Evolutionary conservation across 768 basidiomycete genomes (phyloP), one percentile per base, ranked within the genome.

Genomic region (Paxillus ammoniavirescens): DNA sequence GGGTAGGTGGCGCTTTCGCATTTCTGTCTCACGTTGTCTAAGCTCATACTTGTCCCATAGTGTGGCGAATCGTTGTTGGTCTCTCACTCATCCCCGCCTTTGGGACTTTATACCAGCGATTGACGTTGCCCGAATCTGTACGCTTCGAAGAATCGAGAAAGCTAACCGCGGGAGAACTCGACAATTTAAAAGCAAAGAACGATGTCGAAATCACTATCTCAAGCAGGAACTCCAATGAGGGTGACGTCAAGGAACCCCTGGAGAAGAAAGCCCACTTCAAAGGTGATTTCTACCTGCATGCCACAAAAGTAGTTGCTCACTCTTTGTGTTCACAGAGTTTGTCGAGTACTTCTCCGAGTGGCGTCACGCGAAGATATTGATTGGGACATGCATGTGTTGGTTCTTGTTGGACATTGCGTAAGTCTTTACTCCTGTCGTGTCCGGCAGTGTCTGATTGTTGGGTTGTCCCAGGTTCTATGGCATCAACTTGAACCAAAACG

Each of bases 11-110:
- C 42, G 26, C 42, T 37, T 54, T 35, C 12, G 13, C 43, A n/a
- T 18, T 50, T 8, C 28, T 35, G 5, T n/a, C 47, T n/a, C 49
- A 15, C 45, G 9, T 12, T 26, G 4, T 49, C 13, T 38, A 30
- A 8, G 1, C 40, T 50, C 33, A 42, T 54, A 10, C 35, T 14
- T 26, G 5, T 49, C 10, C n/a, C 43, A 37, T 55, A 80, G 83
- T 82, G 3, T 91, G 89, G 89, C 76, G 89, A 17, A 87, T 91
- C 57, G 74, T 82, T 53, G 68, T 89, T 49, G 89, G 87, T n/a
- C 47, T 91, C 12, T 86, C 84, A n/a, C 77, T 90, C 47, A 60
- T 91, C 8, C 89, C 90, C 7, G 88, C 86, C 0, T 84, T 88
- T 47, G 85, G 67, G 15, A 89, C 88, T 4, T 77, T 91, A 15